Conservation (phyloP, 2,329 filamentous ascomycete genomes). For the Diplocarpon mali region DNA sequence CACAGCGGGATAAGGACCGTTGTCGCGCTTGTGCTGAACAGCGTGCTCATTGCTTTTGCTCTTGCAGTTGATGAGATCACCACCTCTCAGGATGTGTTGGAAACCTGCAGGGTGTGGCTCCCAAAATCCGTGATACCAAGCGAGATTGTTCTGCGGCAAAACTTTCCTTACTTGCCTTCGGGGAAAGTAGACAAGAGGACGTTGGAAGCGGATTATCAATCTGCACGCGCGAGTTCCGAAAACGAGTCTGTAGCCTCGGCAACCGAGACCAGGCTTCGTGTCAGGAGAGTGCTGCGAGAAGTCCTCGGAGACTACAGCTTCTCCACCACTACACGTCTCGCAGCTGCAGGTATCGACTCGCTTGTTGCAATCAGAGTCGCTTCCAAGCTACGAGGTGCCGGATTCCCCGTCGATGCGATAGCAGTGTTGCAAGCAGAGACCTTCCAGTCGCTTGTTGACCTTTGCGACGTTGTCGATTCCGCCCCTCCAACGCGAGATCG, state of each 20-base stretch:
- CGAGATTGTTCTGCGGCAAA: conserved; percentile 52
- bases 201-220: conserved; percentile 46
- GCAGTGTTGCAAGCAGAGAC: conserved; percentile 49
- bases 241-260: conserved; percentile 17
- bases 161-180: conserved; percentile 66
- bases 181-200: conserved; percentile 69
- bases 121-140: conserved; percentile 75
- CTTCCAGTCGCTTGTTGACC: conserved; percentile 29
- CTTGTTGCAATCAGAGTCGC: conserved; percentile 51
- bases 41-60: conserved; percentile 59
- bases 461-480: conserved; percentile 23
- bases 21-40: conserved; percentile 54
- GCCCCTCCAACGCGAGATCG: neutral
- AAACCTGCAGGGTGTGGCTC: conserved; percentile 61
- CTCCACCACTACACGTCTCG: conserved; percentile 32
- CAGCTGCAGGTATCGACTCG: conserved; percentile 54
- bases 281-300: conserved; percentile 16
- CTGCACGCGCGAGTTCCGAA: conserved; percentile 12
- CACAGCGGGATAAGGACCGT: conserved; percentile 52
- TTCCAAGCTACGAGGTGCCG: conserved; percentile 47
- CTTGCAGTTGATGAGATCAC: conserved; percentile 30
- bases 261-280: conserved; percentile 16
- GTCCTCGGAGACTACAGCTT: conserved; percentile 22
- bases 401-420: conserved; percentile 44
- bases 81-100: conserved; percentile 36